Conservation (phyloP, 768 basidiomycete genomes). For the Lentinula edodes region DNA sequence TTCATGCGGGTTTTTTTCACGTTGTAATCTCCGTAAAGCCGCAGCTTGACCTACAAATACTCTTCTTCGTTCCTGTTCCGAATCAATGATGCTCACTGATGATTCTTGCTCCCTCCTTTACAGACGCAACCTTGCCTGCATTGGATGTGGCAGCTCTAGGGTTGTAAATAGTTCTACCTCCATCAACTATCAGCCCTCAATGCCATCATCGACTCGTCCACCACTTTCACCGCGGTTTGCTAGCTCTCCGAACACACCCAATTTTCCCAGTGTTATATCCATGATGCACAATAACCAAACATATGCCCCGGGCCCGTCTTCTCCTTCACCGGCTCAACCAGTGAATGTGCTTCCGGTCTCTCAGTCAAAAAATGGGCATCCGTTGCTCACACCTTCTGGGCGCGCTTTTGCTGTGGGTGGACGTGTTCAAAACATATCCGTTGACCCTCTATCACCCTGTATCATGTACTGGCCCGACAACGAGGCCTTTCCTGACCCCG, state of each 20-base stretch:
- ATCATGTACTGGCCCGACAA: slow-evolving; percentile 93
- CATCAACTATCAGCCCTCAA: slow-evolving; percentile 24
- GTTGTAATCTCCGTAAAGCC: slow-evolving; percentile 4
- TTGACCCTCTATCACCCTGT: slow-evolving; percentile 65
- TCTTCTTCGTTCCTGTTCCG: slow-evolving; percentile 13
- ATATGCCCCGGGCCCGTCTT: slow-evolving; percentile 7
- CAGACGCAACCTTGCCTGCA: slow-evolving; percentile 74
- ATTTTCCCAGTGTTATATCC: slow-evolving; percentile 6
- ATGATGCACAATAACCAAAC: not conserved
- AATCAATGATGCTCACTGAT: slow-evolving; percentile 34
- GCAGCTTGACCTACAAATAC: slow-evolving; percentile 4
- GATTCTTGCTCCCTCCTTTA: slow-evolving; percentile 42
- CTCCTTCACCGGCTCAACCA: slow-evolving; percentile 14
- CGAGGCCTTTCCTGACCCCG: slow-evolving; percentile 74
- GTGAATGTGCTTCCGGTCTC: not conserved
- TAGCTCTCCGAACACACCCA: slow-evolving; percentile 12
- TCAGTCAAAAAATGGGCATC: slow-evolving; percentile 36
- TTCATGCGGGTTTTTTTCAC: slow-evolving; percentile 9
- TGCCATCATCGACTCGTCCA: slow-evolving; percentile 17
- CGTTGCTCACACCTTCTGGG: slow-evolving; percentile 79
- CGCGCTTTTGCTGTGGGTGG: slow-evolving; percentile 73
- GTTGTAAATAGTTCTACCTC: slow-evolving; percentile 25
- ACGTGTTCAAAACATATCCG: slow-evolving; percentile 73
- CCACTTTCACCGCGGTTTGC: slow-evolving; percentile 27
- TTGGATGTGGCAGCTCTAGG: slow-evolving; percentile 68